These are phyloP conservation scores for Cephalotrichum gorgonifer DNA, from an alignment of 2,329 filamentous ascomycete species.

Conservation along the genomic window DNA sequence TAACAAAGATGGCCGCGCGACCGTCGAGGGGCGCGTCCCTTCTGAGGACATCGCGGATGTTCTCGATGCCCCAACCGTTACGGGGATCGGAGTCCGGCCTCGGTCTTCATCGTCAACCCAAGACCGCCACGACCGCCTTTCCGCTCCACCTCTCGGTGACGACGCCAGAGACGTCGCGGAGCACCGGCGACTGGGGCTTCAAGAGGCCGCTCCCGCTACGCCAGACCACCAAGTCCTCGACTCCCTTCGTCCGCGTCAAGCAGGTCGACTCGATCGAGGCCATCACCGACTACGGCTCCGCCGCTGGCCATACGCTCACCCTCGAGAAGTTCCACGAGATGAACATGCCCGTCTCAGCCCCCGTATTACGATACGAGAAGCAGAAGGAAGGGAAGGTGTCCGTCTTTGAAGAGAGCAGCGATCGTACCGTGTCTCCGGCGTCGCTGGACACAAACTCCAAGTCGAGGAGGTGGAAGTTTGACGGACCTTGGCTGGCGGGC, in stretches of 20 bases:
- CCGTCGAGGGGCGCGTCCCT: constrained; percentile 57
- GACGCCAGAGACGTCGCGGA: constrained; percentile 61
- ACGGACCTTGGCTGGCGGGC: constrained; percentile 55
- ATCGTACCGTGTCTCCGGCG: constrained; percentile 35
- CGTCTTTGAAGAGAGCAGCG: constrained; percentile 49
- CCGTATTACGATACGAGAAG: constrained; percentile 14
- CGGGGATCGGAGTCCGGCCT: constrained; percentile 46
- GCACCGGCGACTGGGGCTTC: constrained; percentile 82
- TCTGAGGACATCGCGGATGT: constrained; percentile 79
- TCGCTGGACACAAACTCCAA: constrained; percentile 18
- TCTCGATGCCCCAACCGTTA: constrained; percentile 72
- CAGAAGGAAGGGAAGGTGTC: constrained; percentile 9
- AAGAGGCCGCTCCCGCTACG: constrained; percentile 75
- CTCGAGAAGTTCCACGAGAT: constrained; percentile 82
- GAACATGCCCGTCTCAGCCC: constrained; percentile 57
- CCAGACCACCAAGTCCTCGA: constrained; percentile 60
- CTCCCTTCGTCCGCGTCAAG: constrained; percentile 67
- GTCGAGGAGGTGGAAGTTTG: constrained; percentile 54
- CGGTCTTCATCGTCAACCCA: constrained; percentile 21
- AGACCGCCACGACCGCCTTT: constrained; percentile 55
- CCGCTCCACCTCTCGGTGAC: constrained; percentile 79
- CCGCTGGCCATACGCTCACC: constrained; percentile 70
- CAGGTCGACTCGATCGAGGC: constrained; percentile 78
- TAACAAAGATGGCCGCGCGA: constrained; percentile 7
- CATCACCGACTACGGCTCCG: constrained; percentile 79